These are phyloP conservation scores for Cicer arietinum DNA, from an alignment of 306 rosid genomes.

Conservation along the genomic window DNA sequence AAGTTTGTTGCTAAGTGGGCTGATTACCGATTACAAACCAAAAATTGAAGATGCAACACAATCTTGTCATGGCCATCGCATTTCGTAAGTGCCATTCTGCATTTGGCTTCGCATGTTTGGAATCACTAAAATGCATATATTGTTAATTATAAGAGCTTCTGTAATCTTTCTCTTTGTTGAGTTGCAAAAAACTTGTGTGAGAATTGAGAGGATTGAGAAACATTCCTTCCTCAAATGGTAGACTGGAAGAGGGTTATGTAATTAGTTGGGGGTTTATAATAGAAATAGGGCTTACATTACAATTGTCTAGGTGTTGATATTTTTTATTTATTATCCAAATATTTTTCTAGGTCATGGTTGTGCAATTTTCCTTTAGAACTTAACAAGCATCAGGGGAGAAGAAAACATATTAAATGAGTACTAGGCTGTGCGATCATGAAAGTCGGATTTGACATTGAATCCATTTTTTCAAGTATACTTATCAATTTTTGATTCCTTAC, in stretches of 20 bases:
- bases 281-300: neutral
- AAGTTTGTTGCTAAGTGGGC: slow-evolving; percentile 92
- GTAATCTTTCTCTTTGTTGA: neutral
- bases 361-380: no score
- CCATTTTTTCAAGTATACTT: no score
- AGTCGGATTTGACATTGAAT: no score
- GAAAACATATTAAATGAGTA: no score
- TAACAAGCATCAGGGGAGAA: no score
- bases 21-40: slow-evolving; percentile 54
- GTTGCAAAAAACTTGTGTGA: neutral
- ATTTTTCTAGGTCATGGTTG: no score
- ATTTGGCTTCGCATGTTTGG: neutral
- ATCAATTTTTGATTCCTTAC: no score
- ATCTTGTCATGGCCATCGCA: slow-evolving; percentile 84
- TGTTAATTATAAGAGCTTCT: slow-evolving; percentile 25
- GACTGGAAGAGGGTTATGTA: neutral
- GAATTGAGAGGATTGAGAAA: neutral
- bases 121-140: slow-evolving; percentile 5
- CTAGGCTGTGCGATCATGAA: no score
- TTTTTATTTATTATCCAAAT: no score
- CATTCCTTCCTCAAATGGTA: neutral
- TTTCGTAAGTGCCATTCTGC: slow-evolving; percentile 58
- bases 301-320: no score
- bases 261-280: slow-evolving; percentile 9
- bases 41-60: slow-evolving; percentile 71